Conservation (phyloP, 2,329 filamentous ascomycete species). For the Venturia carpophila region DNA sequence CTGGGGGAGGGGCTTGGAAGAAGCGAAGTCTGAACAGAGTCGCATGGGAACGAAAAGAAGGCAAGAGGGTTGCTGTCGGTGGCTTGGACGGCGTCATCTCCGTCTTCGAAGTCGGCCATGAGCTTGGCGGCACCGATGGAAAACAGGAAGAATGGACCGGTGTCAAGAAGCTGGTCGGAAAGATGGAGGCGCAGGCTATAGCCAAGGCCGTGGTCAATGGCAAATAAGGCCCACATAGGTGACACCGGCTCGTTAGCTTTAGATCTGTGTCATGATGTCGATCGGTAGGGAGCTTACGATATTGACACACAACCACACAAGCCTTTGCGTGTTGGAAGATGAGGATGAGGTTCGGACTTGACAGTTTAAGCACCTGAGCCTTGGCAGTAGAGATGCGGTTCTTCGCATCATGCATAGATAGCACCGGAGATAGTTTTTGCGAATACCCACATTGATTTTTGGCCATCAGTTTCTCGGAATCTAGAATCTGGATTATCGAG, state of each 20-base stretch:
- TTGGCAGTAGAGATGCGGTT: background rate
- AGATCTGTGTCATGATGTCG: background rate
- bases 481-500: background rate
- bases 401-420: constrained; percentile 4
- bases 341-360: background rate
- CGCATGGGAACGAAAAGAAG: constrained; percentile 86
- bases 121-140: constrained; percentile 76
- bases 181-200: constrained; percentile 15
- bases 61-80: constrained; percentile 77
- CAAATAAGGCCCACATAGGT: background rate
- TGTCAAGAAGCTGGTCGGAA: constrained; percentile 73
- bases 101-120: constrained; percentile 81
- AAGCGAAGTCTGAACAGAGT: constrained; percentile 88
- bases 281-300: too few species aligned
- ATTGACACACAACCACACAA: too few species aligned
- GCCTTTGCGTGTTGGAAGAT: too few species aligned
- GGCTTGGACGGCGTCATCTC: constrained; percentile 86
- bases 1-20: constrained; percentile 44
- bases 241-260: background rate
- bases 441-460: constrained; percentile 13
- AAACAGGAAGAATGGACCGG: constrained; percentile 86
- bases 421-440: background rate
- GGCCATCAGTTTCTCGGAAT: background rate
- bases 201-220: constrained; percentile 15
- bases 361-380: background rate